Conservation (phyloP, 306 rosid species). For the Casuarina cunninghamiana region DNA sequence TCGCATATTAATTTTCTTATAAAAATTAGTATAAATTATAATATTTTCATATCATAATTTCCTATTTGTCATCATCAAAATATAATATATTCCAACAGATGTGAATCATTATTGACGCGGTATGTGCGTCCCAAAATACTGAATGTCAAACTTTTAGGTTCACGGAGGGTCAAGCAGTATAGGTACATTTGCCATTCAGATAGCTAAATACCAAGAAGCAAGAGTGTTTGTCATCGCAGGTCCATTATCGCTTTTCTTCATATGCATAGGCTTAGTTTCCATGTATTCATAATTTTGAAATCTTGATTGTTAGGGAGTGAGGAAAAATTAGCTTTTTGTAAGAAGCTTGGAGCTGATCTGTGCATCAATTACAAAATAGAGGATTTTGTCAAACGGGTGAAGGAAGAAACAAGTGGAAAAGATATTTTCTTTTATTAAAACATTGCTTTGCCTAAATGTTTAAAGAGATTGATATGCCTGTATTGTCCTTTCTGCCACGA, state of each 20-base stretch:
- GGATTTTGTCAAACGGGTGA: conserved; percentile 81
- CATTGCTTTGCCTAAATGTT: neutral
- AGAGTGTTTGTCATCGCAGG: conserved; percentile 91
- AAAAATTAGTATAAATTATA: no score
- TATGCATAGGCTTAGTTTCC: neutral
- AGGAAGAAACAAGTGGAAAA: conserved; percentile 91
- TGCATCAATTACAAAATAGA: conserved; percentile 87
- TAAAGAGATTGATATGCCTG: conserved; percentile 10
- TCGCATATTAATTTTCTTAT: no score
- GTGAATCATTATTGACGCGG: conserved; percentile 5
- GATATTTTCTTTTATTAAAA: conserved; percentile 36
- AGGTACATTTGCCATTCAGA: conserved; percentile 96
- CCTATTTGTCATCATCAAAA: neutral
- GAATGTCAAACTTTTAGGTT: conserved; percentile 47
- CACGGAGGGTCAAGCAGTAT: conserved; percentile 99
- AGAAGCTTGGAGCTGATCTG: conserved; percentile 80
- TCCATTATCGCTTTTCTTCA: conserved; percentile 18
- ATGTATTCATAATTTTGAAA: conserved; percentile 20
- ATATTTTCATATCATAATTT: no score
- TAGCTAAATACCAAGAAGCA: conserved; percentile 73
- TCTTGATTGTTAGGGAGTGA: conserved; percentile 64
- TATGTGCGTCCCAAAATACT: conserved; percentile 12
- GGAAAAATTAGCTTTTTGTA: conserved; percentile 78
- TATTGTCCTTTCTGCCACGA: conserved; percentile 1
- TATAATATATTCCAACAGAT: neutral